Conservation (phyloP, 2,329 filamentous ascomycete genomes). For the Paecilomyces dactylethromorphus region DNA sequence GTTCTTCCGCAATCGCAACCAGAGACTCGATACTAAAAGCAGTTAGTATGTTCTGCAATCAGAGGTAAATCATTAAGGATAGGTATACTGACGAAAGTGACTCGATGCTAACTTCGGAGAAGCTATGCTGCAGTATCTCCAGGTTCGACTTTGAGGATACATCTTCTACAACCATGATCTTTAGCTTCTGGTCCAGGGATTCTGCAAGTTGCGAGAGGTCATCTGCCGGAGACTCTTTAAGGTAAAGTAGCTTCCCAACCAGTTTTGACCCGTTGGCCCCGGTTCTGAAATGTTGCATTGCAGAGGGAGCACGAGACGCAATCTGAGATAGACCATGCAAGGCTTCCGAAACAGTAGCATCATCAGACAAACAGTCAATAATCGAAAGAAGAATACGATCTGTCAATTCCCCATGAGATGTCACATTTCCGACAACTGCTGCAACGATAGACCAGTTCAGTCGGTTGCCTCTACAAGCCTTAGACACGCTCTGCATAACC, state of each 20-base stretch:
- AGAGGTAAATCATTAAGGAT: not conserved
- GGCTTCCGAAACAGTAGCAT: conserved; percentile 26
- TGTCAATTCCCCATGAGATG: conserved; percentile 23
- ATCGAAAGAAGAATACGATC: conserved; percentile 31
- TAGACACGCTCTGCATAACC: conserved; percentile 27
- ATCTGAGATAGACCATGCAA: conserved; percentile 42
- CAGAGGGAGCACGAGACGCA: conserved; percentile 30
- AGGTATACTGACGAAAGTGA: conserved; percentile 39
- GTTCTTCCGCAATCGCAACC: conserved; percentile 47
- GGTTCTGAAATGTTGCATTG: conserved; percentile 38
- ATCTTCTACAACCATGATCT: conserved; percentile 29
- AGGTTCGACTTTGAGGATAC: conserved; percentile 41
- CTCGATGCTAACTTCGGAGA: conserved; percentile 38
- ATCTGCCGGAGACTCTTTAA: conserved; percentile 49
- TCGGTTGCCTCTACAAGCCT: conserved; percentile 28
- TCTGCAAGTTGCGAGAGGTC: conserved; percentile 39
- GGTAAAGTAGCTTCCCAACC: conserved; percentile 45
- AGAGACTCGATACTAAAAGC: conserved; percentile 49
- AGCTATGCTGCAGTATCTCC: conserved; percentile 46
- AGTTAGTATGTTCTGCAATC: conserved; percentile 14
- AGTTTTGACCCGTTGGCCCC: conserved; percentile 43
- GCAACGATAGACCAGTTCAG: conserved; percentile 33
- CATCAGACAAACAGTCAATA: conserved; percentile 35
- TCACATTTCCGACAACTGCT: conserved; percentile 31
- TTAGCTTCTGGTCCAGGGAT: conserved; percentile 26